Conservation (phyloP, 2,329 filamentous ascomycete genomes). For the Epichloe hybrida region DNA sequence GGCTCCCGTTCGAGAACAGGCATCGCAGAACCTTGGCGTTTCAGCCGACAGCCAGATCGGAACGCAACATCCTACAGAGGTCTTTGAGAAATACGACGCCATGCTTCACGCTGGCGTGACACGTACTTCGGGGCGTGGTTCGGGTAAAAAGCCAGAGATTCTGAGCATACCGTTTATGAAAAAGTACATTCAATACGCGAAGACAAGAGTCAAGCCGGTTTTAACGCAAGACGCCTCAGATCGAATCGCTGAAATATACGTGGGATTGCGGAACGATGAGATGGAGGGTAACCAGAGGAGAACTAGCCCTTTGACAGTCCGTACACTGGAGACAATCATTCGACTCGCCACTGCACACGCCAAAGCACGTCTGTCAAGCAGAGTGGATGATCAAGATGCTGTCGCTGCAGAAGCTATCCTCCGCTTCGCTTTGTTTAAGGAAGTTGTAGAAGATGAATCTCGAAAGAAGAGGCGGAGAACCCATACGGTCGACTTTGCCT, state of each 20-base stretch:
- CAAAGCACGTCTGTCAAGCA: constrained; percentile 75
- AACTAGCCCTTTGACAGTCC: constrained; percentile 89
- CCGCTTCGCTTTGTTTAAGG: constrained; percentile 92
- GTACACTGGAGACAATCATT: constrained; percentile 95
- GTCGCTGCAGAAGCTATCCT: constrained; percentile 78
- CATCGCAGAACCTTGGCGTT: constrained; percentile 72
- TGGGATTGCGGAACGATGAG: constrained; percentile 87
- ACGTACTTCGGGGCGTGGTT: constrained; percentile 57
- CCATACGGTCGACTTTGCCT: constrained; percentile 42
- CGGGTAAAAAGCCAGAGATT: constrained; percentile 69
- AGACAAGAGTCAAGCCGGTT: constrained; percentile 77
- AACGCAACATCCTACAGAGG: constrained; percentile 64
- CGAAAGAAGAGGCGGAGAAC: constrained; percentile 72
- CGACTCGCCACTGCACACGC: constrained; percentile 93
- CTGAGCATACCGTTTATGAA: constrained; percentile 97
- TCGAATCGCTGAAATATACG: constrained; percentile 83
- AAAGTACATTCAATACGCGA: constrained; percentile 98
- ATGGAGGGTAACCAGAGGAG: constrained; percentile 87
- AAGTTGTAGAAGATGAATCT: constrained; percentile 69
- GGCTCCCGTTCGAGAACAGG: constrained; percentile 80
- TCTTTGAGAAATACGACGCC: constrained; percentile 91
- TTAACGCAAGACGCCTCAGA: constrained; percentile 85
- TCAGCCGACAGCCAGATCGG: constrained; percentile 67
- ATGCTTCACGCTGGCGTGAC: constrained; percentile 92
- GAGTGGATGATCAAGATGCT: constrained; percentile 83